Evolutionary conservation across 345 rosid species (phyloP).

Genomic region (Melastoma malabathricum): DNA sequence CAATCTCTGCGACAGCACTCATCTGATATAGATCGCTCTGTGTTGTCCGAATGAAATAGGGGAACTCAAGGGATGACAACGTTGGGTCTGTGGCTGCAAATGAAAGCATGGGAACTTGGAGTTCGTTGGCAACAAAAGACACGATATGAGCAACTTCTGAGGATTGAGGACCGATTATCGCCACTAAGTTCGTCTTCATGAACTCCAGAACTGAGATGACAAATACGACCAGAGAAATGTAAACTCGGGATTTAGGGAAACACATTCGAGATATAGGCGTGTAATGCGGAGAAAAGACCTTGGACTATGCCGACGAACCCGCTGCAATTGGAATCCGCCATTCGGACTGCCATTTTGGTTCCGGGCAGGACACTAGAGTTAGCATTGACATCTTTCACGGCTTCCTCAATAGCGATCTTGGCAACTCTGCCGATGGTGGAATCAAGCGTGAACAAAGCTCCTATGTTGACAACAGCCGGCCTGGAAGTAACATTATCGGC

Average conservation of each 20-base stretch:
- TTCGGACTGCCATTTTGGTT: slow-evolving; percentile 28
- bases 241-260: not conserved
- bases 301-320: slow-evolving; percentile 84
- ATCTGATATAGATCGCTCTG: slow-evolving; percentile 74
- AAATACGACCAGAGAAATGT: not conserved
- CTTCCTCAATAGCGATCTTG: slow-evolving; percentile 73
- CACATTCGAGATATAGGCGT: not conserved
- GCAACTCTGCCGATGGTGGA: slow-evolving; percentile 76
- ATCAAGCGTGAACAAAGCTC: slow-evolving; percentile 51
- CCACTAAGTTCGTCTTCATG: slow-evolving; percentile 70
- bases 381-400: slow-evolving; percentile 78
- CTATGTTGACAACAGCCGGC: slow-evolving; percentile 54
- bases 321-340: slow-evolving; percentile 60
- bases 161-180: slow-evolving; percentile 82
- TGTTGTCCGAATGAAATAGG: slow-evolving; percentile 65
- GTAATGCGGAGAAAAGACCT: slow-evolving; percentile 31
- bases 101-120: slow-evolving; percentile 66
- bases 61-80: slow-evolving; percentile 68
- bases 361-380: slow-evolving; percentile 50
- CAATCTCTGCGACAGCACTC: slow-evolving; percentile 70
- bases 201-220: slow-evolving; percentile 46
- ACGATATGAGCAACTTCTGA: slow-evolving; percentile 66
- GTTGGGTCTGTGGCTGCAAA: slow-evolving; percentile 92
- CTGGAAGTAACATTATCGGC: slow-evolving; percentile 34
- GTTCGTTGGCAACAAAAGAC: slow-evolving; percentile 63